A percentile compares a stretch with the other conserved stretches of the same genome.
phyloP scores from a whole-genome alignment of 306 rosid genomes.

The Quercus berberidifolia region DNA sequence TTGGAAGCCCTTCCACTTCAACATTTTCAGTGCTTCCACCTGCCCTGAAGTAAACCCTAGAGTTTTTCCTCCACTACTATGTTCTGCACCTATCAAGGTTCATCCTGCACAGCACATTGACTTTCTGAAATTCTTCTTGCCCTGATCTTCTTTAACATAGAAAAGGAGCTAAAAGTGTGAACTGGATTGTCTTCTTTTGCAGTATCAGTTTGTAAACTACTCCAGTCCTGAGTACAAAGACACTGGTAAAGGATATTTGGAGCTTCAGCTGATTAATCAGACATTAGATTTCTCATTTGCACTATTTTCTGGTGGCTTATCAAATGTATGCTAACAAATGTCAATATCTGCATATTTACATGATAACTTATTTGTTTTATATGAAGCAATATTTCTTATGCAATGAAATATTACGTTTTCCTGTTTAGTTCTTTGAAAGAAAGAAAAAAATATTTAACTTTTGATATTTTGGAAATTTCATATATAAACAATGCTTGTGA shows the following conservation, averaged over 20 bases:
- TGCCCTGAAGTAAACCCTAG: conserved; percentile 57
- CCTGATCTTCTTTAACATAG: not conserved
- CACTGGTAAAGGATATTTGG: conserved; percentile 67
- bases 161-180: not conserved
- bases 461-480: not conserved
- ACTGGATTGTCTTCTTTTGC: conserved; percentile 28
- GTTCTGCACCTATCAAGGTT: conserved; percentile 94
- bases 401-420: not conserved
- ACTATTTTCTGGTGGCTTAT: conserved; percentile 77
- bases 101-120: not conserved
- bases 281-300: conserved; percentile 85
- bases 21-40: conserved; percentile 60
- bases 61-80: conserved; percentile 58
- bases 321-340: conserved; percentile 38
- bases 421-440: not conserved
- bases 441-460: not conserved
- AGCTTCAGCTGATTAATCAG: conserved; percentile 86
- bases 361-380: not conserved
- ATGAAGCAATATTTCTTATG: not conserved
- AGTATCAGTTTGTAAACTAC: conserved; percentile 88
- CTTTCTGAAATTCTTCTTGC: not conserved
- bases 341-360: not conserved
- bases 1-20: conserved; percentile 17
- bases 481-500: not conserved
- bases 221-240: conserved; percentile 46